Conservation (phyloP, 2,329 filamentous ascomycete genomes). For the Thermomyces lanuginosus region DNA sequence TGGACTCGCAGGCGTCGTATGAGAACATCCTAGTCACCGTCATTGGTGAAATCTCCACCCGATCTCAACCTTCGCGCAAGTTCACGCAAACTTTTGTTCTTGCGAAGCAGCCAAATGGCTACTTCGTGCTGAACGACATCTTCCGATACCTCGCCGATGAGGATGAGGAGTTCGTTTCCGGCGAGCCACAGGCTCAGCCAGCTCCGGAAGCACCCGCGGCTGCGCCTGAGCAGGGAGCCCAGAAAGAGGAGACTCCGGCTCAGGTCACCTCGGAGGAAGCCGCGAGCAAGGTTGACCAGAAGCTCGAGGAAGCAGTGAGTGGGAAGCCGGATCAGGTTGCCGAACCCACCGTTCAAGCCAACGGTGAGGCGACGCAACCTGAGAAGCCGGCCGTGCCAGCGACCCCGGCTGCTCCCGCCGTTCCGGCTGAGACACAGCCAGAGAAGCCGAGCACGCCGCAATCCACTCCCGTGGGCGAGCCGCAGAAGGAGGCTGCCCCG, state of each 20-base stretch:
- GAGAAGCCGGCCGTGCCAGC: slow-evolving; percentile 10
- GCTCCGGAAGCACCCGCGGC: slow-evolving; percentile 10
- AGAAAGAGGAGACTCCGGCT: too few species aligned
- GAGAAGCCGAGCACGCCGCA: slow-evolving; percentile 51
- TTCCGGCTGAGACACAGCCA: slow-evolving; percentile 23
- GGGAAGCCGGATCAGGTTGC: slow-evolving; percentile 63
- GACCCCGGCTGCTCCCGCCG: slow-evolving; percentile 13
- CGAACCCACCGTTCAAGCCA: slow-evolving; percentile 37
- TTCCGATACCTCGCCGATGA: slow-evolving; percentile 85
- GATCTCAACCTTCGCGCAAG: slow-evolving; percentile 76
- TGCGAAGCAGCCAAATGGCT: slow-evolving; percentile 86
- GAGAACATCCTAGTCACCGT: slow-evolving; percentile 95
- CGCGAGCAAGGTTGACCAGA: slow-evolving; percentile 26
- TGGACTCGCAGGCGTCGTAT: slow-evolving; percentile 85
- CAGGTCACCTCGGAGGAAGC: slow-evolving; percentile 20
- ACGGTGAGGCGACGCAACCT: slow-evolving; percentile 24
- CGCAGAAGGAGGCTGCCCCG: slow-evolving; percentile 26
- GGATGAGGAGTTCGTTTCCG: slow-evolving; percentile 40
- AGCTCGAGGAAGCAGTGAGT: slow-evolving; percentile 29
- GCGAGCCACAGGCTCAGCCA: slow-evolving; percentile 18
- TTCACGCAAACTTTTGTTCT: slow-evolving; percentile 97
- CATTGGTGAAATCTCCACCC: slow-evolving; percentile 95
- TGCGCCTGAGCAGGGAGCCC: slow-evolving; percentile 14
- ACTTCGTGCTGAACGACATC: slow-evolving; percentile 97
- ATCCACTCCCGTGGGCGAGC: slow-evolving; percentile 39